Base-by-base conservation (phyloP, 1,139 yeast species). In the Yamadazyma friedrichii region DNA sequence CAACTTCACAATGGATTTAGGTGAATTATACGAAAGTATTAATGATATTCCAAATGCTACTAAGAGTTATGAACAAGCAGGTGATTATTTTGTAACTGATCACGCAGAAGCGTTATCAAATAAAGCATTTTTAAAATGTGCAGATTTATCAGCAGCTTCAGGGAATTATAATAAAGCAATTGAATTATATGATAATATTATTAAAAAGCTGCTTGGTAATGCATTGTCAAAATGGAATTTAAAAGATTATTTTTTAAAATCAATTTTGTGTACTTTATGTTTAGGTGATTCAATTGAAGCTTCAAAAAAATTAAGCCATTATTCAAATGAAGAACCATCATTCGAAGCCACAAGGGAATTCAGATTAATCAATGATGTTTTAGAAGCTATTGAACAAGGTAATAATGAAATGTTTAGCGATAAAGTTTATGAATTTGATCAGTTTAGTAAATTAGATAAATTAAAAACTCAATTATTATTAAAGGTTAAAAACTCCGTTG, bases 61-160 rank as follows among this genome's bases (percentile, higher is more conserved):
- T 42, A 73, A 74, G 44, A 80, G 93, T 24, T 93, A 86, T 61
- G 95, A 89, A 58, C 87, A 85, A 54, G 97, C 98, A 4, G 97
- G 96, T 32, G 98, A 94, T 57, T 93, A 96, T 88, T 89, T 86
- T 59, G 79, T 81, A 45, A 89, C 94, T 47, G 98, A 93, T 64
- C 93, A 88, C 46, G 98, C 98, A 0, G 86, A 84, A 50, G 95
- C 97, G 8, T 74, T 93, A 45, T 81, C 96, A 26, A 89, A 83
- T 64, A 93, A 93, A 65, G 89, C 95, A 20, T 87, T 77, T 53
- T 69, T 91, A 53, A 88, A 88, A 62, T 87, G 93, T 51, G 98
- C 98, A 1, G 98, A 93, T 57, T 72, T 93, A 54, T 75, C 83
- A 41, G 96, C 96, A n/a, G 65, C 83, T 43, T 73, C 76, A 41